Conservation (phyloP, 306 rosid species). For the Malus orientalis region DNA sequence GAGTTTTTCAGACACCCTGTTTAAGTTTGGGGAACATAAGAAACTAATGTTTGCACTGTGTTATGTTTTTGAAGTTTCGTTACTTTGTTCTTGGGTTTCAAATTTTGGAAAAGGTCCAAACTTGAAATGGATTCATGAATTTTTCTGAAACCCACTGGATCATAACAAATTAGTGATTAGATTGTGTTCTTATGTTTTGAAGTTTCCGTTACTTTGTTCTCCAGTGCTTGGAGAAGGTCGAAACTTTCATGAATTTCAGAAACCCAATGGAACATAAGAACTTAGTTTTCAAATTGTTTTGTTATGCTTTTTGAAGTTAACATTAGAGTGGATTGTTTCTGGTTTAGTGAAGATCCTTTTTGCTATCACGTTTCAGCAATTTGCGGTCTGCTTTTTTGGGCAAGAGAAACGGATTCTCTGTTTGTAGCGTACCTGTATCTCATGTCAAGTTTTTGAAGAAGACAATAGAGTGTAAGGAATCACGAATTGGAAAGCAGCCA, state of each 20-base stretch:
- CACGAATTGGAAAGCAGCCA: slow-evolving; percentile 90
- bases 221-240: too few species aligned
- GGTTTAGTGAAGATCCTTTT: slow-evolving; percentile 6
- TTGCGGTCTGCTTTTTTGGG: slow-evolving; percentile 65
- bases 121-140: too few species aligned
- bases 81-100: background rate
- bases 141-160: too few species aligned
- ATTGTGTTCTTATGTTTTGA: background rate
- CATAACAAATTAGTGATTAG: background rate
- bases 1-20: background rate
- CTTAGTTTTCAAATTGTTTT: background rate
- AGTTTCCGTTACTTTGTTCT: too few species aligned
- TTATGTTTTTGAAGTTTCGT: background rate
- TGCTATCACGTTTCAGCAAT: slow-evolving; percentile 52
- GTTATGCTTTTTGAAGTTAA: too few species aligned
- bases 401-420: slow-evolving; percentile 36
- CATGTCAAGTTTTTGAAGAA: slow-evolving; percentile 43
- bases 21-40: background rate
- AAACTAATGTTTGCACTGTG: background rate
- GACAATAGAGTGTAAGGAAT: slow-evolving; percentile 75
- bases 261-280: background rate
- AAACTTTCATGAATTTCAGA: background rate
- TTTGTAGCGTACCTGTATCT: slow-evolving; percentile 29
- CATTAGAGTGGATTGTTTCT: background rate
- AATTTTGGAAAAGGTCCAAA: too few species aligned